Percentiles rank a stretch among this genome's conserved stretches.
Conservation (phyloP, 202 grass and related monocot genomes). For the Bolboschoenoplectus hybrid region DNA sequence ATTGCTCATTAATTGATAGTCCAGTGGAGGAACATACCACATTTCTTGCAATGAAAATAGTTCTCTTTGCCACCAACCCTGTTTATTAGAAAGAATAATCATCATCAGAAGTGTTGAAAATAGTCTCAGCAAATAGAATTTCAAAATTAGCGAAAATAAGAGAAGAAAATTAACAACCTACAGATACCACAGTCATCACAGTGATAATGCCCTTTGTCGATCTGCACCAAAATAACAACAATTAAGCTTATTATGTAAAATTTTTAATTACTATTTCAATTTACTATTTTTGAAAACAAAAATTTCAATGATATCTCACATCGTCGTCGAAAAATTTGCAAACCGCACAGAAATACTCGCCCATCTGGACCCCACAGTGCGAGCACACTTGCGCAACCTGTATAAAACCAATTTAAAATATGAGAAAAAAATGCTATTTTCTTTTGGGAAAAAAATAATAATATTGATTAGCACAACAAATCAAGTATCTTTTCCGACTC, state of each 20-base stretch:
- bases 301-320: slow-evolving; percentile 44
- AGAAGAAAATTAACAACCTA: slow-evolving; percentile 50
- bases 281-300: background rate
- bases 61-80: slow-evolving; percentile 54
- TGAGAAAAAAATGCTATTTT: background rate
- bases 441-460: background rate
- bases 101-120: background rate
- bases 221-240: slow-evolving; percentile 43
- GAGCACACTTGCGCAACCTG: slow-evolving; percentile 66
- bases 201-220: slow-evolving; percentile 73
- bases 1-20: slow-evolving; percentile 19
- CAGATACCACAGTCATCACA: slow-evolving; percentile 88
- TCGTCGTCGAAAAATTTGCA: slow-evolving; percentile 88
- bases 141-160: background rate
- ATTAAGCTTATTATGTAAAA: slow-evolving; percentile 27
- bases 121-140: background rate
- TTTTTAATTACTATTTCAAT: background rate
- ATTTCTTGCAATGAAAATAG: slow-evolving; percentile 53
- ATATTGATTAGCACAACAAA: background rate
- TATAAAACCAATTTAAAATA: background rate
- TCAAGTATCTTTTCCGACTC: background rate
- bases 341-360: slow-evolving; percentile 74
- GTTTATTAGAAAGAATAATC: slow-evolving; percentile 35
- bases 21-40: slow-evolving; percentile 40
- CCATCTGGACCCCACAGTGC: slow-evolving; percentile 87